Evolutionary conservation across 345 rosid genomes (phyloP), one percentile per base, ranked within the genome.

Genomic region (Eucalyptus lansdowneana): DNA sequence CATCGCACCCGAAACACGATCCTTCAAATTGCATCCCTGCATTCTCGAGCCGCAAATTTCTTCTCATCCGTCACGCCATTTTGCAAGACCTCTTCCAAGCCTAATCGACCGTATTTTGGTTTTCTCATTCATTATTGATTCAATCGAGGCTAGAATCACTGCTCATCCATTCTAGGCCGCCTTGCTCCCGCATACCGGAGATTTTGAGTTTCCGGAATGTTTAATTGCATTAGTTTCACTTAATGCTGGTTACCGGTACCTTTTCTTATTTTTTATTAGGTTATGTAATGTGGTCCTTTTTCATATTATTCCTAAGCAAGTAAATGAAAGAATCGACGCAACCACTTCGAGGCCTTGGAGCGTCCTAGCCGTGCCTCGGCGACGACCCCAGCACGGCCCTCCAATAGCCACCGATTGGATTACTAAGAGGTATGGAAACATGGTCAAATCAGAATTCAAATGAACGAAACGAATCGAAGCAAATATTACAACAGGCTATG

Each of bases 101-200:
- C 14, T 37, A 0, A 62, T 62, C 2, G 8, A 22, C 8, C 0
- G 2, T 5, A 19, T 72, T 4, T 37, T 72, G 27, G 8, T 72
- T 72, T 72, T 37, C 24, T 37, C 8, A 12, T 34, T 34, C 3
- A 11, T 72, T 37, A 72, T 72, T 10, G 11, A 72, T 72, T 72
- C 45, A 72, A 19, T 37, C 4, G 81, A 72, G 81, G 22, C 4
- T 72, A 37, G 14, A 19, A 3, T 19, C 27, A 1, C 22, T 7
- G 11, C 81, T 37, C 8, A 8, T 22, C 45, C 0, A 37, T 19
- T 72, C 14, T 34, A 37, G 80, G 45, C 81, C 8, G 14, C 45
- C 81, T 37, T 72, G 81, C 3, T 34, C 44, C 25, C 1, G 5
- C 21, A 22, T 37, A 5, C 24, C 2, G 4, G 42, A 31, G 6